Evolutionary conservation across 2,329 filamentous ascomycete genomes (phyloP).

Genomic region (Hymenoscyphus scutula): DNA sequence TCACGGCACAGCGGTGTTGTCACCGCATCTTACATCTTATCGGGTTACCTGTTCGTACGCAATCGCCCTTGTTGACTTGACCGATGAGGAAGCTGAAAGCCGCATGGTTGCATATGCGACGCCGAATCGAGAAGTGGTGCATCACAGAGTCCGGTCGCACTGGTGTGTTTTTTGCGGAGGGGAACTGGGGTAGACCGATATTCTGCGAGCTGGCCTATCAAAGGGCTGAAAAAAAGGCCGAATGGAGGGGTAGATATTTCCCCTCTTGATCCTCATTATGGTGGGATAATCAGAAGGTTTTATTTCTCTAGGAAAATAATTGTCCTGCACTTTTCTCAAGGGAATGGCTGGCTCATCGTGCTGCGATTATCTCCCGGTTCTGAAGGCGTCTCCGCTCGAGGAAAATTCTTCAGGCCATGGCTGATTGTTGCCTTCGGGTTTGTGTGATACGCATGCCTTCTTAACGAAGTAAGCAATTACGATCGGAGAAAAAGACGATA

Average conservation of each 20-base stretch:
- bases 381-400: too few species aligned
- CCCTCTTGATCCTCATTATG: too few species aligned
- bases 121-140: constrained; percentile 1
- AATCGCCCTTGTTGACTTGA: background rate
- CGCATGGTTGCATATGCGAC: background rate
- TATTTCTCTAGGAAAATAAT: too few species aligned
- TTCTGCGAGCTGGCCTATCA: background rate
- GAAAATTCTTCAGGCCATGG: too few species aligned
- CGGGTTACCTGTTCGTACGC: too few species aligned
- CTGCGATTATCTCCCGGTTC: too few species aligned
- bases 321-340: too few species aligned
- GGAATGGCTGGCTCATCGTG: too few species aligned
- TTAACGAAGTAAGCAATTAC: background rate
- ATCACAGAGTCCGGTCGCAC: background rate
- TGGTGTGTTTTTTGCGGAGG: background rate
- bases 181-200: background rate
- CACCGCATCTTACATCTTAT: background rate
- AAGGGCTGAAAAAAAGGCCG: background rate
- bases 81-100: constrained; percentile 2
- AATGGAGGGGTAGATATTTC: background rate
- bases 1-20: background rate
- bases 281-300: too few species aligned
- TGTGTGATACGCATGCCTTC: background rate
- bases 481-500: background rate
- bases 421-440: too few species aligned